These are phyloP conservation scores for Globisporangium spinosum DNA, from an alignment of 352 stramenopile genomes.

Conservation along the genomic window DNA sequence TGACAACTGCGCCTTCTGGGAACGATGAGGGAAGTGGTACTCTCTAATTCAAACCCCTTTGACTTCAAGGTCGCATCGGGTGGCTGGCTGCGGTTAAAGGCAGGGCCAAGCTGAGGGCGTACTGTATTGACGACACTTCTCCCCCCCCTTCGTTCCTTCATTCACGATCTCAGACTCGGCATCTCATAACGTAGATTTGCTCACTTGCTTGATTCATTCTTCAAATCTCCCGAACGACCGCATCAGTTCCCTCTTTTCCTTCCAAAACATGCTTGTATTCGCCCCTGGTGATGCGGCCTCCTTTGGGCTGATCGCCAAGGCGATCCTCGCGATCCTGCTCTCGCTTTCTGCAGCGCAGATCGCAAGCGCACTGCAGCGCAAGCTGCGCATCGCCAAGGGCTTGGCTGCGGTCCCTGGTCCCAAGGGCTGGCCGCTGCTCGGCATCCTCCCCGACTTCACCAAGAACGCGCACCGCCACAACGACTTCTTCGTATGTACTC, in stretches of 20 bases:
- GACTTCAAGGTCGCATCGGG: not conserved
- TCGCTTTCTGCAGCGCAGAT: not conserved
- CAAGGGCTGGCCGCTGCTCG: not conserved
- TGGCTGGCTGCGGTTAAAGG: not conserved
- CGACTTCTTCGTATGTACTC: not conserved
- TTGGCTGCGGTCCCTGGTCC: not conserved
- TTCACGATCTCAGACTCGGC: not conserved
- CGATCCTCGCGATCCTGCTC: conserved; percentile 5
- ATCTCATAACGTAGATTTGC: not conserved
- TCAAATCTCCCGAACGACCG: not conserved
- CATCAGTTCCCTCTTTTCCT: not conserved
- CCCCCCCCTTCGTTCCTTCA: not conserved
- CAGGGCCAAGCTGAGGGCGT: not conserved
- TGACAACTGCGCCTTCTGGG: not conserved
- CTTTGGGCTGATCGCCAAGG: not conserved
- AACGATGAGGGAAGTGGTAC: not conserved
- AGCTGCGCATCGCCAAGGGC: not conserved
- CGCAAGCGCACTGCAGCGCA: not conserved
- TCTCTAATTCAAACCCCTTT: not conserved
- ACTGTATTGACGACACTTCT: not conserved
- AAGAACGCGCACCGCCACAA: not conserved
- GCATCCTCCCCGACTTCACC: not conserved
- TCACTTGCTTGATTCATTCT: not conserved
- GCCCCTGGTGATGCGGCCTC: not conserved
- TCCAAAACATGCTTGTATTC: not conserved